A percentile compares a stretch with the other conserved stretches of the same genome.
Evolutionary conservation across 176 grass and related monocot genomes (phyloP).

Genomic region (Secale cereale): DNA sequence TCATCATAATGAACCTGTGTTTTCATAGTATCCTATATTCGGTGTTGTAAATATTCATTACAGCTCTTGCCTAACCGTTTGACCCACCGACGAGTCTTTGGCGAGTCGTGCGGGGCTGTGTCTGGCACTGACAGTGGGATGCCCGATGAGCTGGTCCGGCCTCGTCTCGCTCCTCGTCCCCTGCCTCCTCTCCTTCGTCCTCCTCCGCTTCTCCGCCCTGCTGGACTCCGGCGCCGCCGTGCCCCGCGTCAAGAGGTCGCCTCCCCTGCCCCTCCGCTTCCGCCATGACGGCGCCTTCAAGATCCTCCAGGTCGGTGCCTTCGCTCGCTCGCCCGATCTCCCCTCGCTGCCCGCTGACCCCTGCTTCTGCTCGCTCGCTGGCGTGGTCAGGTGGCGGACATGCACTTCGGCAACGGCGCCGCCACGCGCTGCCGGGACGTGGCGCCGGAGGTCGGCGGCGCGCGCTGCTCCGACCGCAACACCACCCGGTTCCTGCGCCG

Average conservation of each 20-base stretch:
- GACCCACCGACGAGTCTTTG: neutral
- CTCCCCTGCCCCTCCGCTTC: constrained; percentile 68
- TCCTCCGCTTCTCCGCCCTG: constrained; percentile 35
- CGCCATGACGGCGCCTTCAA: constrained; percentile 75
- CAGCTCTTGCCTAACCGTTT: neutral
- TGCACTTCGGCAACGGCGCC: constrained; percentile 91
- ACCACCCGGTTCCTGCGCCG: constrained; percentile 75
- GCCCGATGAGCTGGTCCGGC: neutral
- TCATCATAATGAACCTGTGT: too few relatives aligned
- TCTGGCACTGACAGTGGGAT: neutral
- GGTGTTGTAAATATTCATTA: too few relatives aligned
- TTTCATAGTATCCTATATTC: too few relatives aligned
- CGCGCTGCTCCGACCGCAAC: constrained; percentile 83
- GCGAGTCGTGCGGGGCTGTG: neutral
- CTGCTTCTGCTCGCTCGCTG: neutral
- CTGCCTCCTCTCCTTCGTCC: constrained; percentile 30
- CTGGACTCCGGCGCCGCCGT: constrained; percentile 27
- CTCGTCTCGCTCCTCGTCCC: constrained; percentile 29
- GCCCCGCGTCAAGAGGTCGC: constrained; percentile 52
- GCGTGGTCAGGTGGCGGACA: constrained; percentile 71
- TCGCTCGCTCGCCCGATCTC: neutral
- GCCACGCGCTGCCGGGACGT: constrained; percentile 78
- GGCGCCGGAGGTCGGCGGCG: constrained; percentile 39
- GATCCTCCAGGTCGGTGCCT: constrained; percentile 62
- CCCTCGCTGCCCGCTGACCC: neutral